Evolutionary conservation across 1,139 yeast species (phyloP).

Genomic region (Chernovozyma aurita): DNA sequence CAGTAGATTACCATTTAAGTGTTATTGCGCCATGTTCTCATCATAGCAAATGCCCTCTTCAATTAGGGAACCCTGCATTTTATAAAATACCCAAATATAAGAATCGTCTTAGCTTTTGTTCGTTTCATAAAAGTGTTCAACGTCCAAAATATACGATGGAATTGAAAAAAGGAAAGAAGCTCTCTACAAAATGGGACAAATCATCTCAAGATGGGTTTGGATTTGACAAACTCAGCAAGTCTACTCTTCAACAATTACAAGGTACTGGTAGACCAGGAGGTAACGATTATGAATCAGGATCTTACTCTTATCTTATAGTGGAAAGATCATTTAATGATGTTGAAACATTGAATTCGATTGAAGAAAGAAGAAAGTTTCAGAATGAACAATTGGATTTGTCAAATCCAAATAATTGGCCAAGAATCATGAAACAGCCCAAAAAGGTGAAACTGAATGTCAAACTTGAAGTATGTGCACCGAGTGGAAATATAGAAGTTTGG

Average conservation of each 20-base stretch:
- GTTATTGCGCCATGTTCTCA: conserved; percentile 91
- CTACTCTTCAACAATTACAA: conserved; percentile 25
- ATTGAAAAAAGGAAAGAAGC: conserved; percentile 71
- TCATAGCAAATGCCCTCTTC: conserved; percentile 83
- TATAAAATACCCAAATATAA: conserved; percentile 60
- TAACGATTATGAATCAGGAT: conserved; percentile 66
- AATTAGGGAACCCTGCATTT: conserved; percentile 66
- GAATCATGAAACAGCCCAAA: conserved; percentile 68
- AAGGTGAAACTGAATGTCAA: conserved; percentile 82
- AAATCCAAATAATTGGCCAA: conserved; percentile 55
- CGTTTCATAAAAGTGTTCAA: conserved; percentile 65
- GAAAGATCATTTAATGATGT: conserved; percentile 48
- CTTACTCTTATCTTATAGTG: conserved; percentile 71
- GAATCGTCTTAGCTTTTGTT: conserved; percentile 66
- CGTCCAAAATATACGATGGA: conserved; percentile 79
- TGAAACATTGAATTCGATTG: conserved; percentile 31
- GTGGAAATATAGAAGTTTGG: conserved; percentile 83
- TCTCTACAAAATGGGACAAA: conserved; percentile 71
- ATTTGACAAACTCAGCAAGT: conserved; percentile 25
- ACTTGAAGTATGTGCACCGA: conserved; percentile 73
- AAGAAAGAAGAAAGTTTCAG: conserved; percentile 26
- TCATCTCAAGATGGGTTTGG: conserved; percentile 53
- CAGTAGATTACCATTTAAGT: conserved; percentile 48
- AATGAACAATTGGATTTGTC: conserved; percentile 19
- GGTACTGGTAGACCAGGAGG: conserved; percentile 80